Conservation (phyloP, 139 green algal species). For the Coelastrella sp. region DNA sequence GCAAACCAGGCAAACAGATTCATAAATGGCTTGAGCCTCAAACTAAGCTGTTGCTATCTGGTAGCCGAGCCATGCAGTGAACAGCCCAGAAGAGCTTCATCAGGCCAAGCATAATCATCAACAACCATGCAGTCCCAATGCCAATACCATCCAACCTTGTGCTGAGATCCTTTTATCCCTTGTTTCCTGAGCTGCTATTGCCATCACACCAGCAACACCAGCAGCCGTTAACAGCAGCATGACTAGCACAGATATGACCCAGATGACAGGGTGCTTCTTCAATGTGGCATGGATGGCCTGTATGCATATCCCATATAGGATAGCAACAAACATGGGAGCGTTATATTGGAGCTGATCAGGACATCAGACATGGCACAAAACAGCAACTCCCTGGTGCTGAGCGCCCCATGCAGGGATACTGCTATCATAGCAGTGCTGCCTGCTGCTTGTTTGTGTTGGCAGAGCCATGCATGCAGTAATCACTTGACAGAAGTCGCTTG, state of each 20-base stretch:
- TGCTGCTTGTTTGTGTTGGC: neutral
- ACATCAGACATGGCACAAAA: no score
- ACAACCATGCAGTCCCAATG: neutral
- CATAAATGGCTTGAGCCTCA: no score
- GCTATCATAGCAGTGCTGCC: neutral
- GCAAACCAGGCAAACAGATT: no score
- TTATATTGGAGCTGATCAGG: neutral
- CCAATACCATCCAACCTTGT: constrained; percentile 1
- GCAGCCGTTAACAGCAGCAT: neutral
- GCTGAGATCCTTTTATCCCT: neutral
- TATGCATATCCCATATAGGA: neutral
- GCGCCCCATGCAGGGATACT: neutral
- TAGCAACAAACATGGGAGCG: neutral
- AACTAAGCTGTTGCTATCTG: no score
- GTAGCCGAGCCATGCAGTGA: no score
- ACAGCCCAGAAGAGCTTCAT: no score
- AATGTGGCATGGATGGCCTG: constrained; percentile 5
- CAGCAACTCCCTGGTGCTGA: no score
- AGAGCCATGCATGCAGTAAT: neutral
- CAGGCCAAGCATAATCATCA: neutral
- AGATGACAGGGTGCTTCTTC: constrained; percentile 28
- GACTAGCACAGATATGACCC: neutral
- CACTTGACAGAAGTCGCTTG: neutral
- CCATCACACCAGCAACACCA: constrained; percentile 22
- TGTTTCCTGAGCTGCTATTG: neutral